Percentiles rank a stretch among this genome's conserved stretches.
Evolutionary conservation across 345 rosid species (phyloP).

Genomic region (Eucalyptus cloeziana): DNA sequence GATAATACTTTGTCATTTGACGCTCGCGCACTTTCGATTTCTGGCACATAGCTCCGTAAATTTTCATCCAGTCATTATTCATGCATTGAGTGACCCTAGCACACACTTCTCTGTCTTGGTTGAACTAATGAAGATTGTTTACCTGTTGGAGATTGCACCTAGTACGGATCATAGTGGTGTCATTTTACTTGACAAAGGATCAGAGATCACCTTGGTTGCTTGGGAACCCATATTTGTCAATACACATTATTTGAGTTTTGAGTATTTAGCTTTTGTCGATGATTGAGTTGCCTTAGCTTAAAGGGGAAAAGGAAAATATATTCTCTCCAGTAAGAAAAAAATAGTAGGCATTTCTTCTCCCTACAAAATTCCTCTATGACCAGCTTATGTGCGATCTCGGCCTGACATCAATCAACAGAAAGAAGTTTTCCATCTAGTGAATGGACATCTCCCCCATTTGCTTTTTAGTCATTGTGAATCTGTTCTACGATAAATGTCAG

Average conservation of each 20-base stretch:
- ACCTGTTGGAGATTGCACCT: background rate
- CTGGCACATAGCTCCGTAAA: background rate
- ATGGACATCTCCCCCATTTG: background rate
- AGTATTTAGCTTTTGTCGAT: background rate
- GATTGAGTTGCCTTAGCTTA: background rate
- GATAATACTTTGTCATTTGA: background rate
- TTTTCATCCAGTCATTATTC: background rate
- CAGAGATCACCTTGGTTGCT: background rate
- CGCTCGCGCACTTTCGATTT: background rate
- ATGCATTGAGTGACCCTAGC: background rate
- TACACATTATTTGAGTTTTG: background rate
- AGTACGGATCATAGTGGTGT: background rate
- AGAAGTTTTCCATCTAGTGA: background rate
- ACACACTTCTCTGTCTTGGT: background rate
- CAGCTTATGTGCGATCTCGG: background rate
- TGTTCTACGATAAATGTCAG: background rate
- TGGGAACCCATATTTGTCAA: background rate
- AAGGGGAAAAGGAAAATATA: background rate
- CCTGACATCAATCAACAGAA: background rate
- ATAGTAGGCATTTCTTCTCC: background rate
- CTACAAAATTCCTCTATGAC: background rate
- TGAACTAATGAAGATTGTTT: background rate
- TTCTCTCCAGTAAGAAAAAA: background rate
- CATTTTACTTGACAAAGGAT: background rate
- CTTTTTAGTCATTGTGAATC: background rate